These are phyloP conservation scores for Vigna reflexopilosa DNA, from an alignment of 306 rosid species.

Conservation along the genomic window DNA sequence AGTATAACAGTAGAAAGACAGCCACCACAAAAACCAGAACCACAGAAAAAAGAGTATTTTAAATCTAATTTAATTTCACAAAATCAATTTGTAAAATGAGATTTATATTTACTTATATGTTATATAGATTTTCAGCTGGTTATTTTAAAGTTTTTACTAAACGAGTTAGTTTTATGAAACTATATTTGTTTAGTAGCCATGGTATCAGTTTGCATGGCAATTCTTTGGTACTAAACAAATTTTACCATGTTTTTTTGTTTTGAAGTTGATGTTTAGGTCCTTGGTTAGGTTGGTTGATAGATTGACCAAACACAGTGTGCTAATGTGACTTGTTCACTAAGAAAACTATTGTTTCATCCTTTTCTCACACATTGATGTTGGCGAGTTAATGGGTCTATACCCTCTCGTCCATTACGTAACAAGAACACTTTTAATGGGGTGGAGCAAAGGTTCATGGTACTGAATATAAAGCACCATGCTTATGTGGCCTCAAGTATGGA, in stretches of 20 bases:
- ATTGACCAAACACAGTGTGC: not conserved
- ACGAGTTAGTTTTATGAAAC: no score
- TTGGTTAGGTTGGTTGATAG: not conserved
- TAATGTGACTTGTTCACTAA: conserved; percentile 42
- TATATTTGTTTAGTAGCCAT: no score
- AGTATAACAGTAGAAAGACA: no score
- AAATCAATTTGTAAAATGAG: rapidly evolving
- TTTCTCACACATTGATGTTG: not conserved
- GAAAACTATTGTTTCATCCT: conserved; percentile 25
- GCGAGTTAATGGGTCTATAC: conserved; percentile 18
- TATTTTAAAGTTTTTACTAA: no score
- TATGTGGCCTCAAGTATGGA: conserved; percentile 42
- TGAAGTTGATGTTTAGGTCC: not conserved
- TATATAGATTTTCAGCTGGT: no score
- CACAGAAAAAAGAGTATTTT: no score
- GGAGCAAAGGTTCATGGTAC: conserved; percentile 40
- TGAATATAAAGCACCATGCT: conserved; percentile 39
- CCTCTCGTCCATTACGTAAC: not conserved
- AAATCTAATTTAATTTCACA: no score
- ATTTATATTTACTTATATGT: no score
- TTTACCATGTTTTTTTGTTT: not conserved
- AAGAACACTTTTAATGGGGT: conserved; percentile 1
- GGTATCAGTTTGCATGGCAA: not conserved
- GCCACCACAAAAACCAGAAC: no score
- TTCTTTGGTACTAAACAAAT: not conserved